A percentile compares a stretch with the other conserved stretches of the same genome.
Conservation (phyloP, 176 grass and related monocot genomes). For the Luzula sylvatica region DNA sequence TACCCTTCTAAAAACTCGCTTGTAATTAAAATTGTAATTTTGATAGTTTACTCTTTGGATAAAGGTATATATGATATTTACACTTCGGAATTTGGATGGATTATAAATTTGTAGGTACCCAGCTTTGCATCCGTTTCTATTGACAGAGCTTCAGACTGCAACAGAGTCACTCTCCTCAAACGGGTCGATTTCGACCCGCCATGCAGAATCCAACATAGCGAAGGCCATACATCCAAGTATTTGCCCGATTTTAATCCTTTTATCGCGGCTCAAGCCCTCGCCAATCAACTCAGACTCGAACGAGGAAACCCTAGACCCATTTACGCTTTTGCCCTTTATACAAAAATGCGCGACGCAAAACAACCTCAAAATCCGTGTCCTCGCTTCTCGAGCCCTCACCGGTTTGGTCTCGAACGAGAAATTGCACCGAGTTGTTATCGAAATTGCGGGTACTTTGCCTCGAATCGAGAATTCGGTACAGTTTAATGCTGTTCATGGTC, state of each 20-base stretch:
- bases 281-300: slow-evolving; percentile 56
- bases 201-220: slow-evolving; percentile 53
- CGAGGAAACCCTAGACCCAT: slow-evolving; percentile 77
- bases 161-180: slow-evolving; percentile 42
- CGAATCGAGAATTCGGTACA: slow-evolving; percentile 26
- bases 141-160: slow-evolving; percentile 54
- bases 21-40: background rate
- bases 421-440: slow-evolving; percentile 46
- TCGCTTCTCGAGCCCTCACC: slow-evolving; percentile 78
- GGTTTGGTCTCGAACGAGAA: slow-evolving; percentile 88
- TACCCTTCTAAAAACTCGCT: background rate
- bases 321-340: slow-evolving; percentile 79
- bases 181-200: slow-evolving; percentile 27
- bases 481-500: slow-evolving; percentile 88
- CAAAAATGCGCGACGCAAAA: slow-evolving; percentile 85
- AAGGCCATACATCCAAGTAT: slow-evolving; percentile 93
- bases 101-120: slow-evolving; percentile 53
- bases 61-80: too few species aligned
- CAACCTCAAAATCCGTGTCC: slow-evolving; percentile 74
- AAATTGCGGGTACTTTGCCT: slow-evolving; percentile 54
- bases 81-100: too few species aligned
- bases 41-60: background rate
- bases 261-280: slow-evolving; percentile 83
- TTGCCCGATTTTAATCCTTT: slow-evolving; percentile 92
- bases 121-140: slow-evolving; percentile 83